These are phyloP conservation scores for Aspergillus sclerotialis DNA, from an alignment of 2,329 filamentous ascomycete genomes.

Conservation along the genomic window DNA sequence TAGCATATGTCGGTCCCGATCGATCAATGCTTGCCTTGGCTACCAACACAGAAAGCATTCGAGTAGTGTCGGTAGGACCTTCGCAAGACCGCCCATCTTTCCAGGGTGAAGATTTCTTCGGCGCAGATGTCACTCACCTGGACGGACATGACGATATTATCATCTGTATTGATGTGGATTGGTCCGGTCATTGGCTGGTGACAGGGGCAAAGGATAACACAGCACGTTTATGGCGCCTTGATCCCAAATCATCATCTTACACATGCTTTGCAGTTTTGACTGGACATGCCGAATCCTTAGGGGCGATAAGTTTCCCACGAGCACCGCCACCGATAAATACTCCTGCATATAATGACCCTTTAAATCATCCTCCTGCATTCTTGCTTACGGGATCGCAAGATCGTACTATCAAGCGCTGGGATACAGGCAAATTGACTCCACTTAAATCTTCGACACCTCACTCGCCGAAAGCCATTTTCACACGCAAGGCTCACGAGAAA, in stretches of 20 bases:
- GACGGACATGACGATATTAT: conserved; percentile 94
- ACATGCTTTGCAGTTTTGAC: conserved; percentile 76
- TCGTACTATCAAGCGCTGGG: conserved; percentile 91
- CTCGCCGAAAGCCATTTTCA: conserved; percentile 60
- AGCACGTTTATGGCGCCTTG: conserved; percentile 81
- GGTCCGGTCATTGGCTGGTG: conserved; percentile 94
- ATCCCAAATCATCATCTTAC: conserved; percentile 66
- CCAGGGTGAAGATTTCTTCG: conserved; percentile 59
- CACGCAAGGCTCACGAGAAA: conserved; percentile 94
- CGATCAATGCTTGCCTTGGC: conserved; percentile 79
- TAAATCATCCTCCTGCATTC: conserved; percentile 74
- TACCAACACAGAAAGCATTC: conserved; percentile 89
- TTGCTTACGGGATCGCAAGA: conserved; percentile 91
- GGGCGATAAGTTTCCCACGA: conserved; percentile 78
- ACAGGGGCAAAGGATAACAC: conserved; percentile 97
- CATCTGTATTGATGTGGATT: conserved; percentile 88
- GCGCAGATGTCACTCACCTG: conserved; percentile 77
- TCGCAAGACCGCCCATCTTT: conserved; percentile 25
- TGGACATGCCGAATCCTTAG: conserved; percentile 89
- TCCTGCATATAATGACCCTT: conserved; percentile 63
- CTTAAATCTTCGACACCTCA: conserved; percentile 33
- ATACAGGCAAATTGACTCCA: conserved; percentile 59
- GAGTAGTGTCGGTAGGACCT: conserved; percentile 65
- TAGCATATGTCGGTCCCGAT: conserved; percentile 77
- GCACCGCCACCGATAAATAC: conserved; percentile 61